These are phyloP conservation scores for Saccharomycopsis javanensis DNA, from an alignment of 805 yeast genomes.

Conservation along the genomic window DNA sequence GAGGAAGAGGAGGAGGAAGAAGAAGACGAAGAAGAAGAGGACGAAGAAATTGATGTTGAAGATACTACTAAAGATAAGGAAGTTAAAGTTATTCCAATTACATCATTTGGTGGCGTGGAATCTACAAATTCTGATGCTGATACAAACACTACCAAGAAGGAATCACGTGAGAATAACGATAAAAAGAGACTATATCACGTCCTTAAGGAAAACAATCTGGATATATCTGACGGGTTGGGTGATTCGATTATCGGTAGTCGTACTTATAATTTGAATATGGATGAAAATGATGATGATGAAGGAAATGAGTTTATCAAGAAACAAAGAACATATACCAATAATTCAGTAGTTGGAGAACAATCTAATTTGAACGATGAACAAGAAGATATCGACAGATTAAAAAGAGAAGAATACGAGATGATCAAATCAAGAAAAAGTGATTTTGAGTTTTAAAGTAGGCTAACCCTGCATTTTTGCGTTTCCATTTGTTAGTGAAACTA, in stretches of 20 bases:
- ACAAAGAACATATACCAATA: neutral
- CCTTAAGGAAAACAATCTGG: constrained; percentile 7
- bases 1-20: constrained; percentile 26
- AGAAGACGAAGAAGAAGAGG: constrained; percentile 13
- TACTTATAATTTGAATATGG: constrained; percentile 5
- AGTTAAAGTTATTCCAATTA: neutral
- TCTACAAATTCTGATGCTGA: neutral
- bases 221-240: neutral
- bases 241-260: constrained; percentile 11
- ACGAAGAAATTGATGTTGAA: constrained; percentile 9
- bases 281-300: constrained; percentile 4
- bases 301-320: constrained; percentile 1
- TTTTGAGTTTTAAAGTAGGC: neutral
- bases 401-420: neutral
- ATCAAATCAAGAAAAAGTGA: neutral
- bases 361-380: constrained; percentile 7
- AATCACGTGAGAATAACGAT: neutral
- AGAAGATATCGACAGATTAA: neutral
- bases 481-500: no score
- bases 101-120: neutral
- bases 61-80: constrained; percentile 19
- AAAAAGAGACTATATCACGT: constrained; percentile 16
- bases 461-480: no score
- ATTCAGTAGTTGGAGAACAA: constrained; percentile 7
- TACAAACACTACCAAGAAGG: neutral